Conservation (phyloP, 148 eudicot species). For the Oxyria digyna region DNA sequence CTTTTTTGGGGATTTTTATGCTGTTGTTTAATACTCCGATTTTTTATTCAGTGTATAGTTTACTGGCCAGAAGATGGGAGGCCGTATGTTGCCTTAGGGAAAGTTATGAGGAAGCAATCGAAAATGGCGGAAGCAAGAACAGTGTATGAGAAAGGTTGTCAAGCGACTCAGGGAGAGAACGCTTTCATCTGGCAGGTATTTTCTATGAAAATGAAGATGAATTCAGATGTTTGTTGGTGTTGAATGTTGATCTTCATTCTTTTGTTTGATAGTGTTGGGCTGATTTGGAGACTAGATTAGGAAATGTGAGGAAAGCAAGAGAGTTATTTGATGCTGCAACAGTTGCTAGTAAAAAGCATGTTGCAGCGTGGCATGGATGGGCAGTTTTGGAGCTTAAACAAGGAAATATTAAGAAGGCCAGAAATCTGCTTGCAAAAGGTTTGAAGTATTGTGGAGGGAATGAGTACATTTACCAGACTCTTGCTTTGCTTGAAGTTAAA, state of each 20-base stretch:
- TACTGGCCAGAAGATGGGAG: slow-evolving; percentile 98
- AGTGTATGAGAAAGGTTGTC: slow-evolving; percentile 90
- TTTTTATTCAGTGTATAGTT: slow-evolving; percentile 51
- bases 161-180: slow-evolving; percentile 94
- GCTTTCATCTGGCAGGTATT: slow-evolving; percentile 93
- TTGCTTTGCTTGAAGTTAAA: slow-evolving; percentile 85
- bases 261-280: slow-evolving; percentile 78
- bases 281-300: slow-evolving; percentile 71
- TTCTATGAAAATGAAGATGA: too few relatives aligned
- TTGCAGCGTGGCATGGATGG: slow-evolving; percentile 99
- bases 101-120: slow-evolving; percentile 64
- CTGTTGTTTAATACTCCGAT: slow-evolving; percentile 1
- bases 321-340: slow-evolving; percentile 95
- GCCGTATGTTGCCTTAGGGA: slow-evolving; percentile 84
- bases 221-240: too few relatives aligned
- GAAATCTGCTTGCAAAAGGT: slow-evolving; percentile 76
- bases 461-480: slow-evolving; percentile 86
- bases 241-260: not conserved
- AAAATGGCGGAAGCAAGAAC: slow-evolving; percentile 67
- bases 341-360: slow-evolving; percentile 87
- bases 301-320: slow-evolving; percentile 74
- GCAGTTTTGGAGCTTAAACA: slow-evolving; percentile 84
- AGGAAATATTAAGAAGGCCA: slow-evolving; percentile 79
- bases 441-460: slow-evolving; percentile 79
- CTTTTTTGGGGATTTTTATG: not conserved